Evolutionary conservation across 129 eudicot species (phyloP).

Genomic region (Smallanthus sonchifolius): DNA sequence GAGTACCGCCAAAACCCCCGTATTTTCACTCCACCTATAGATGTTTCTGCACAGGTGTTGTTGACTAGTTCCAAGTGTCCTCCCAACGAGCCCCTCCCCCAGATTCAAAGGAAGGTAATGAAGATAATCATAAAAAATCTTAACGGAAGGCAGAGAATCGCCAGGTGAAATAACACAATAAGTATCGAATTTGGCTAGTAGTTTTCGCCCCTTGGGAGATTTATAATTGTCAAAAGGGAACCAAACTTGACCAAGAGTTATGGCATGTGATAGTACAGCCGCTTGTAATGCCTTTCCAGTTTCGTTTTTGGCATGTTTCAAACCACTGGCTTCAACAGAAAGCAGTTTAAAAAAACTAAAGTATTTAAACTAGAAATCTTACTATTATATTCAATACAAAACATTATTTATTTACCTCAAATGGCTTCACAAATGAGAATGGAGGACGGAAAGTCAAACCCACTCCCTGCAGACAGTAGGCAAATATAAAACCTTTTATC

Average conservation of each 20-base stretch:
- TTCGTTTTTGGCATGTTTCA: neutral
- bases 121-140: neutral
- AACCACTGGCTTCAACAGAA: neutral
- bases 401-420: neutral
- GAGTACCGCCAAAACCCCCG: neutral
- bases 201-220: too few species aligned
- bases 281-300: neutral
- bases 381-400: neutral
- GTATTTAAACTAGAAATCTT: neutral
- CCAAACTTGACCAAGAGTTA: slow-evolving; percentile 19
- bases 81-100: neutral
- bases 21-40: neutral
- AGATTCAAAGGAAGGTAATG: neutral
- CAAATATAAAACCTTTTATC: neutral
- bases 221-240: neutral
- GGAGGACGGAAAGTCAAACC: neutral
- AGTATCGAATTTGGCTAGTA: neutral
- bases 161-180: neutral
- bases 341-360: neutral
- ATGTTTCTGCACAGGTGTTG: neutral
- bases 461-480: neutral
- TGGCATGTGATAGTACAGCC: neutral
- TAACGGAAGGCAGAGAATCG: neutral
- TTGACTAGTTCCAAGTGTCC: neutral
- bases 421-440: neutral